Percentiles rank a stretch among this genome's conserved stretches.
phyloP scores from a whole-genome alignment of 176 grass and related monocot genomes.

The Tuctoria greenei region DNA sequence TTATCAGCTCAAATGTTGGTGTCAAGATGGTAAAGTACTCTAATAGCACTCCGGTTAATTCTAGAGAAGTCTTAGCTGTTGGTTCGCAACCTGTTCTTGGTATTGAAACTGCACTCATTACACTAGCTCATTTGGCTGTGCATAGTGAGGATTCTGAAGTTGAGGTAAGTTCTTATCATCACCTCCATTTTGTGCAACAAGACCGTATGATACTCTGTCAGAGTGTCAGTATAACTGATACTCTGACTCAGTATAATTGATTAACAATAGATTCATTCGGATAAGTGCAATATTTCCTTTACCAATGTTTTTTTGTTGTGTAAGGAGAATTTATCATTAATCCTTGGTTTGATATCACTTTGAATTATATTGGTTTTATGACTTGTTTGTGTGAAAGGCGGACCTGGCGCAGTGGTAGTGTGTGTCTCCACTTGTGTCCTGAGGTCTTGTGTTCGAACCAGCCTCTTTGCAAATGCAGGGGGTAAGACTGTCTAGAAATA shows the following conservation, averaged over 20 bases:
- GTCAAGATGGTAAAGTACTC: conserved; percentile 74
- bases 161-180: conserved; percentile 61
- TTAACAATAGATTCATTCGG: neutral
- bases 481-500: too few species aligned
- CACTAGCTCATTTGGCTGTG: conserved; percentile 73
- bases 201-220: neutral
- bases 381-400: too few species aligned
- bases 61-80: conserved; percentile 61
- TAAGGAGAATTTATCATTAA: neutral
- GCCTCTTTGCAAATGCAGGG: too few species aligned
- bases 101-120: conserved; percentile 81
- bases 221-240: too few species aligned
- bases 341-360: conserved; percentile 14
- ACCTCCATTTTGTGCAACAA: conserved; percentile 17
- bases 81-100: conserved; percentile 49
- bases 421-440: too few species aligned
- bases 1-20: conserved; percentile 71
- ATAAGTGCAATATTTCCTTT: neutral
- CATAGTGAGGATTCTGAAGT: conserved; percentile 82
- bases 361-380: neutral
- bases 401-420: too few species aligned
- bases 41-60: conserved; percentile 56
- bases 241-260: conserved; percentile 23
- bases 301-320: neutral
- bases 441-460: too few species aligned